Evolutionary conservation across 208 protist genomes (phyloP).

Genomic region (Acanthamoeba triangularis): DNA sequence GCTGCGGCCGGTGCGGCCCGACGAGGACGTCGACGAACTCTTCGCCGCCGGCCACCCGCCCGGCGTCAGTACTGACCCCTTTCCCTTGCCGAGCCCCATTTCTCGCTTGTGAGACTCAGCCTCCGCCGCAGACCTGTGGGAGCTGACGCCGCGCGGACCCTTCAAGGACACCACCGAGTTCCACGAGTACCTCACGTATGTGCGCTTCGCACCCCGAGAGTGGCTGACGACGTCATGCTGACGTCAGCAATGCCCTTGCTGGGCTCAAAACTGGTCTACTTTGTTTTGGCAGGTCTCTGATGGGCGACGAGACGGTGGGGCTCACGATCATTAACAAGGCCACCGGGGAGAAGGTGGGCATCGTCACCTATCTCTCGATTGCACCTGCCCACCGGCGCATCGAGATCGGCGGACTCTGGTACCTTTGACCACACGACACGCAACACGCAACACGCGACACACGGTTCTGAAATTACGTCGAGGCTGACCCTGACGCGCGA

Average conservation of each 20-base stretch:
- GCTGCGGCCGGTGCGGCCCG: background rate
- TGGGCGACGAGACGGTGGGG: constrained; percentile 17
- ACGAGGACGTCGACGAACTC: constrained; percentile 18
- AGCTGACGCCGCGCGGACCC: background rate
- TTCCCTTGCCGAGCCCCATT: background rate
- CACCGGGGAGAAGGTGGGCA: constrained; percentile 44
- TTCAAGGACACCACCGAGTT: constrained; percentile 36
- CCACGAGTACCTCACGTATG: background rate
- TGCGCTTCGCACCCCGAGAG: background rate
- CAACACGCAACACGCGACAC: background rate
- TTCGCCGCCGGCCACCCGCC: background rate
- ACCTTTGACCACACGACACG: background rate
- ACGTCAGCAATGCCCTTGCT: background rate
- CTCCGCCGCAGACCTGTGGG: background rate
- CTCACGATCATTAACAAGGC: constrained; percentile 19
- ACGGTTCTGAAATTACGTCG: background rate
- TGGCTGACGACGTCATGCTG: background rate
- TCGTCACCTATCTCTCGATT: constrained; percentile 59
- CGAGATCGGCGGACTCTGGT: constrained; percentile 48
- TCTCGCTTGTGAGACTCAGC: background rate
- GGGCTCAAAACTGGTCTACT: background rate
- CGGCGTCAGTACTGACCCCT: background rate
- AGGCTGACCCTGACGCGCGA: background rate
- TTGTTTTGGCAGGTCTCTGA: background rate
- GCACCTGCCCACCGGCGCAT: constrained; percentile 5